These are phyloP conservation scores for Crithidia thermophila DNA, from an alignment of 208 protist genomes.

Conservation along the genomic window DNA sequence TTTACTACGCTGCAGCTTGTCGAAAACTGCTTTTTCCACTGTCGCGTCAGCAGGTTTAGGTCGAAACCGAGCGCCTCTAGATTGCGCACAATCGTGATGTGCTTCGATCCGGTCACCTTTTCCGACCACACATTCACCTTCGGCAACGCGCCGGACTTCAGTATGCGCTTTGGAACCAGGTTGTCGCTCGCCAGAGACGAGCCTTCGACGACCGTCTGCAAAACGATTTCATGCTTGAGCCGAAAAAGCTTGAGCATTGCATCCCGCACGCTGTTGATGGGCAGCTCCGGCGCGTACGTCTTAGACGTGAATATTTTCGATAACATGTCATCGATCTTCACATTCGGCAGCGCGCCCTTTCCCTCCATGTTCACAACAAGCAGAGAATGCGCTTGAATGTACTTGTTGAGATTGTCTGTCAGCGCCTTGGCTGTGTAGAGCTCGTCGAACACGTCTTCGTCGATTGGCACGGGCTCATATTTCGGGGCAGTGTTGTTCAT, in stretches of 20 bases:
- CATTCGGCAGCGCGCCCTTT: constrained; percentile 37
- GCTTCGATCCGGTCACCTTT: constrained; percentile 50
- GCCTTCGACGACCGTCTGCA: constrained; percentile 50
- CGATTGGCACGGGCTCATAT: neutral
- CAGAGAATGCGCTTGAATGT: constrained; percentile 41
- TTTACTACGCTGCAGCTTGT: constrained; percentile 59
- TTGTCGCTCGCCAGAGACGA: constrained; percentile 29
- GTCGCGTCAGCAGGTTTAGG: constrained; percentile 37
- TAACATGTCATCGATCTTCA: constrained; percentile 46
- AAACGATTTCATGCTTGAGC: constrained; percentile 54
- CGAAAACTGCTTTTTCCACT: constrained; percentile 70
- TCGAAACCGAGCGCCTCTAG: constrained; percentile 69
- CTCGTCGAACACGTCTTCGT: constrained; percentile 30
- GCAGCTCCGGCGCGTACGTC: constrained; percentile 24
- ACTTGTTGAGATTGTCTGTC: constrained; percentile 51
- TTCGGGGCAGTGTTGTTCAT: constrained; percentile 9
- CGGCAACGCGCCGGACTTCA: constrained; percentile 47
- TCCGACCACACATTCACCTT: constrained; percentile 52
- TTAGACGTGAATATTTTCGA: constrained; percentile 26
- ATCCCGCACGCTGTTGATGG: constrained; percentile 42
- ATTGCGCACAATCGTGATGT: constrained; percentile 64
- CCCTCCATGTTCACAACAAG: constrained; percentile 20
- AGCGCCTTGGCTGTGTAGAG: constrained; percentile 49
- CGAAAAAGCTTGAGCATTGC: constrained; percentile 42
- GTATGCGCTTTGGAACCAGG: constrained; percentile 32